Base-by-base conservation (phyloP, 2,329 filamentous ascomycete genomes). In the Blumeriella jaapii region DNA sequence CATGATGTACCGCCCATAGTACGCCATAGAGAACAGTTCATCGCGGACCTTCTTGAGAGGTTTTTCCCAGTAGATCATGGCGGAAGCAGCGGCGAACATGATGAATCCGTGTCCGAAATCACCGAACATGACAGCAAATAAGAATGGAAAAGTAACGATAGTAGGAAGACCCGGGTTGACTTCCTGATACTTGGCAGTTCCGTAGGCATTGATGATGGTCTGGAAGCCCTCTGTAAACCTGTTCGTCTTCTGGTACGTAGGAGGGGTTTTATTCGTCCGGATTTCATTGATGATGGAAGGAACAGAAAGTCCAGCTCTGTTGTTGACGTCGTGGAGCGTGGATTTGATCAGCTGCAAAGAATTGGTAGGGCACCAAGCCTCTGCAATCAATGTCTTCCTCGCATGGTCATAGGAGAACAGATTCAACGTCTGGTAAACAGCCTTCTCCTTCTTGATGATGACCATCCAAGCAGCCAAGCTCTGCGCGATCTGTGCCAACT, bases 61-160 rank as follows among this genome's bases (percentile, higher is more conserved):
- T 63, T 84, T 87, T 62, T 98, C 91, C 70, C 79, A 96, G 64
- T 94, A 84, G 50, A 98, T 96, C 86, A 98, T 94, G 38, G 86
- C 84, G 37, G 77, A 55, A 10, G 91, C 83, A 38, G 85, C 82
- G 37, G 74, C 57, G 27, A 89, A 69, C 82, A 98, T 93, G 59
- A 98, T 82, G 47, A 79, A 60, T 47, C 89, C 91, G 55, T 98
- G 91, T 33, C 91, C 93, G 40, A 94, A 79, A 61, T 98, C 91
- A 67, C 91, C 93, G 57, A 98, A 98, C 91, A 98, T 98, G 73
- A 98, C 91, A 31, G 91, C 91, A 57, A 98, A 98, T 44, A 98
- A 69, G 68, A 98, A 98, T n/a, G 93, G 91, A 62, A 98, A 98
- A 5, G 91, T 98, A 45, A 98, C 79, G 48, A 96, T 86, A 33